phyloP scores from a whole-genome alignment of 768 basidiomycete genomes.

The Tricholoma sp. region DNA sequence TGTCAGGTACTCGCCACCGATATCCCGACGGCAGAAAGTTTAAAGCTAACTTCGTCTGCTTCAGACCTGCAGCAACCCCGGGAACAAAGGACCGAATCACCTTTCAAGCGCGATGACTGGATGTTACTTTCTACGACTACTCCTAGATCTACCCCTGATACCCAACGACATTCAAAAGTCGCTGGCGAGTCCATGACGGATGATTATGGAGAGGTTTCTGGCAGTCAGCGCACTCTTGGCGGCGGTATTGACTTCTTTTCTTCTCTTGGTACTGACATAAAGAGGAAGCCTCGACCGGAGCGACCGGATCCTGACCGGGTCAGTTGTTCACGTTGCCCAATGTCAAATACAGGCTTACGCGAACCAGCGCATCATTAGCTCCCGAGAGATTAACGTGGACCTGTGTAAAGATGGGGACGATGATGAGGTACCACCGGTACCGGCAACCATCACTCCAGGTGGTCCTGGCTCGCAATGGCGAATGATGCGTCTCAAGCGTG shows the following conservation, averaged over 20 bases:
- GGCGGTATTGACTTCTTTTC: conserved; percentile 88
- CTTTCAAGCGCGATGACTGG: conserved; percentile 78
- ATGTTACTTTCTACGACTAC: conserved; percentile 59
- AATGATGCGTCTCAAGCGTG: conserved; percentile 91
- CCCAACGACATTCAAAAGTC: conserved; percentile 17
- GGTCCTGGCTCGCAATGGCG: conserved; percentile 95
- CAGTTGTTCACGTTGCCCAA: conserved; percentile 9
- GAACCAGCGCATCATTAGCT: conserved; percentile 52
- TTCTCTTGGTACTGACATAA: conserved; percentile 70
- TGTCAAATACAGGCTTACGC: conserved; percentile 9
- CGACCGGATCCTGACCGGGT: conserved; percentile 73
- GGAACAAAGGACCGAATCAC: conserved; percentile 40
- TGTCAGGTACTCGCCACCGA: conserved; percentile 58
- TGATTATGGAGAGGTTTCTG: conserved; percentile 52
- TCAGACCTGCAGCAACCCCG: conserved; percentile 45
- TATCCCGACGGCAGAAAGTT: conserved; percentile 71
- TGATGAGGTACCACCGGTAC: conserved; percentile 34
- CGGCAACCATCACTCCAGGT: conserved; percentile 63
- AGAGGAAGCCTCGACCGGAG: conserved; percentile 55
- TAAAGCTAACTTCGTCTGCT: conserved; percentile 64
- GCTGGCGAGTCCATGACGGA: conserved; percentile 57
- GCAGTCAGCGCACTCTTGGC: conserved; percentile 39
- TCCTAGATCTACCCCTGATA: conserved; percentile 21
- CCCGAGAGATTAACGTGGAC: conserved; percentile 58
- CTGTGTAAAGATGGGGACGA: conserved; percentile 39